Percentiles rank a stretch among this genome's conserved stretches.
phyloP scores from a whole-genome alignment of 768 basidiomycete genomes.

The Ramaria sp. region DNA sequence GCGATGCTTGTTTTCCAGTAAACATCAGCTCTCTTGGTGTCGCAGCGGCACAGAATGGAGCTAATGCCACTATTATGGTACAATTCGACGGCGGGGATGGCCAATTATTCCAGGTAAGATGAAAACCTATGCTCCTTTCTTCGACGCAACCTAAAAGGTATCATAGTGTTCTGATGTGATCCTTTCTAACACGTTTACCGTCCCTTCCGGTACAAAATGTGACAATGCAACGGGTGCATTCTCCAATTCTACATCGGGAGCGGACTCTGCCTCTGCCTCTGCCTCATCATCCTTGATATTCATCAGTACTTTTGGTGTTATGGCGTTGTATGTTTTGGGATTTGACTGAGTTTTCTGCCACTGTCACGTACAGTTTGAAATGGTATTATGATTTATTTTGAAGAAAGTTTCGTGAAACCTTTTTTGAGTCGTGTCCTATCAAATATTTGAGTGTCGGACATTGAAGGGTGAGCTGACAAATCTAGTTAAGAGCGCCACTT shows the following conservation, averaged over 20 bases:
- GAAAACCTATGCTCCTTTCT: neutral
- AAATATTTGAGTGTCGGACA: neutral
- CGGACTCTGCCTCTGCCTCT: no score
- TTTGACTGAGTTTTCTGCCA: neutral
- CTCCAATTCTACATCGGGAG: slow-evolving; percentile 9
- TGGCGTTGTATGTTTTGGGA: neutral
- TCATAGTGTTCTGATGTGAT: slow-evolving; percentile 71
- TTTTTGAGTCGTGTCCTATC: no score
- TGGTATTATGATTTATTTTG: no score
- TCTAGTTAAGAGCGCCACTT: neutral
- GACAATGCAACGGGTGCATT: slow-evolving; percentile 26
- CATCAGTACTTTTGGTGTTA: no score
- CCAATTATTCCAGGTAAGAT: slow-evolving; percentile 50
- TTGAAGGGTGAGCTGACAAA: neutral
- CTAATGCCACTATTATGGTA: slow-evolving; percentile 66
- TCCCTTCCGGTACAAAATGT: slow-evolving; percentile 34
- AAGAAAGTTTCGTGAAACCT: no score
- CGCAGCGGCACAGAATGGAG: slow-evolving; percentile 42
- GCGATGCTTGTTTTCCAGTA: slow-evolving; percentile 56
- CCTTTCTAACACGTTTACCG: slow-evolving; percentile 40
- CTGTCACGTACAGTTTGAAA: no score
- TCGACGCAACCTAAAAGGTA: neutral
- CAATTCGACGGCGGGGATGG: slow-evolving; percentile 64
- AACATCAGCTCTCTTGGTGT: slow-evolving; percentile 42
- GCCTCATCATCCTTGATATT: no score